These are phyloP conservation scores for Talaromyces sp. DNA, from an alignment of 2,329 filamentous ascomycete genomes.

Conservation along the genomic window DNA sequence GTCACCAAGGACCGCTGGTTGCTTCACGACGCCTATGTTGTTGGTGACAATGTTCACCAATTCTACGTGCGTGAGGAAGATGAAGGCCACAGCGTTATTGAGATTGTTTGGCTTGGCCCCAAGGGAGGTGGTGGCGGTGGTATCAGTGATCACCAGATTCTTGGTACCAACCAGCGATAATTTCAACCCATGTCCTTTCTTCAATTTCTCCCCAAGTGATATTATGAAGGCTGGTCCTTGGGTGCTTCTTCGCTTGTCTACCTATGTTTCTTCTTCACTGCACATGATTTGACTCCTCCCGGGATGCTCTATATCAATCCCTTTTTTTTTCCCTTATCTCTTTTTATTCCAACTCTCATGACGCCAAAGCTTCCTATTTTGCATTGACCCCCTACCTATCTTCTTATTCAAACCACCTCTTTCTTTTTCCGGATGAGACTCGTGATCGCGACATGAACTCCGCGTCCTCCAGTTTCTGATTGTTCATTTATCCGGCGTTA, in stretches of 20 bases:
- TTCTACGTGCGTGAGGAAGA: constrained; percentile 45
- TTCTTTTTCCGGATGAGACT: constrained; percentile 23
- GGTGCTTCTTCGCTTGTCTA: constrained; percentile 19
- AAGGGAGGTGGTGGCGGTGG: constrained; percentile 42
- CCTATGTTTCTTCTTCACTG: constrained; percentile 34
- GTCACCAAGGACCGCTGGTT: constrained; percentile 47
- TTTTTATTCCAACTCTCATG: constrained; percentile 16
- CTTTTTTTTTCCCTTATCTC: constrained; percentile 3
- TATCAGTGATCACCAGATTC: constrained; percentile 33
- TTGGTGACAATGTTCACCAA: constrained; percentile 49
- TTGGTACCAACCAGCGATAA: constrained; percentile 33
- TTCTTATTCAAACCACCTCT: constrained; percentile 10
- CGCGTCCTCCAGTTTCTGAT: constrained; percentile 31
- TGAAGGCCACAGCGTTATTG: constrained; percentile 46
- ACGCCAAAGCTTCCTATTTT: constrained; percentile 17
- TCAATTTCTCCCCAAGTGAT: constrained; percentile 22
- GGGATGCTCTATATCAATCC: constrained; percentile 11
- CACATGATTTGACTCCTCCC: constrained; percentile 36
- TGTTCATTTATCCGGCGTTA: constrained; percentile 41
- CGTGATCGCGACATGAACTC: constrained; percentile 24
- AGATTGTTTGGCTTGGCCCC: constrained; percentile 48
- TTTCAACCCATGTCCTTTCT: constrained; percentile 2
- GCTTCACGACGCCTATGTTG: constrained; percentile 40
- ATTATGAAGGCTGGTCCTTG: constrained; percentile 39
- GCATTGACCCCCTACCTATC: constrained; percentile 15